Percentiles rank a stretch among this genome's conserved stretches.
Evolutionary conservation across 768 basidiomycete genomes (phyloP).

Genomic region (Rhizopogon sp.): DNA sequence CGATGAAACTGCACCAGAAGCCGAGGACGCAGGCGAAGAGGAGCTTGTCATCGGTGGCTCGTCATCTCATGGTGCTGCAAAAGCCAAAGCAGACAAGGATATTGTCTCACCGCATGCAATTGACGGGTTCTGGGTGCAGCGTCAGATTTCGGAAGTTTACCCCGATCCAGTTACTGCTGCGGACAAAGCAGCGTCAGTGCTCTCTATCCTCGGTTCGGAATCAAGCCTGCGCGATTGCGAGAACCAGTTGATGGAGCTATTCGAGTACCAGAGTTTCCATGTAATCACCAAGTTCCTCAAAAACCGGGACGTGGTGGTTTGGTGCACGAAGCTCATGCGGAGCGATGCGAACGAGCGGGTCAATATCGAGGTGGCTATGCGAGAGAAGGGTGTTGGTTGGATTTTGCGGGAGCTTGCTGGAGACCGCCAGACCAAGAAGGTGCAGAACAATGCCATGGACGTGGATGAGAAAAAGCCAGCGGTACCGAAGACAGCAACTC

Average conservation of each 20-base stretch:
- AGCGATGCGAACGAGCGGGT: slow-evolving; percentile 84
- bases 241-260: slow-evolving; percentile 94
- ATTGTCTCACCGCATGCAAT: slow-evolving; percentile 85
- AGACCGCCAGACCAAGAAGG: slow-evolving; percentile 60
- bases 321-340: slow-evolving; percentile 95
- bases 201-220: slow-evolving; percentile 83
- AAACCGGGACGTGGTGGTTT: slow-evolving; percentile 93
- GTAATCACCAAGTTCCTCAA: slow-evolving; percentile 87
- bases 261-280: slow-evolving; percentile 90
- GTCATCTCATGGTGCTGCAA: slow-evolving; percentile 36
- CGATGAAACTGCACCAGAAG: slow-evolving; percentile 34
- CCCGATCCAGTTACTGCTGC: slow-evolving; percentile 93
- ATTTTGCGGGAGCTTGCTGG: slow-evolving; percentile 86
- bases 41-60: slow-evolving; percentile 77
- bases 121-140: slow-evolving; percentile 98
- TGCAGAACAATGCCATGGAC: slow-evolving; percentile 64
- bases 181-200: slow-evolving; percentile 82
- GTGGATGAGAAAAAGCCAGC: slow-evolving; percentile 53
- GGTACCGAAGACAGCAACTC: slow-evolving; percentile 79
- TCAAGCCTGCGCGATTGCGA: slow-evolving; percentile 88
- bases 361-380: slow-evolving; percentile 96
- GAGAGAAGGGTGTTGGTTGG: slow-evolving; percentile 96
- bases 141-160: slow-evolving; percentile 86
- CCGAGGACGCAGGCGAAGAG: slow-evolving; percentile 48
- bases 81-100: slow-evolving; percentile 64